phyloP scores from a whole-genome alignment of 2,329 filamentous ascomycete genomes.

The Diaporthe citrichinensis region DNA sequence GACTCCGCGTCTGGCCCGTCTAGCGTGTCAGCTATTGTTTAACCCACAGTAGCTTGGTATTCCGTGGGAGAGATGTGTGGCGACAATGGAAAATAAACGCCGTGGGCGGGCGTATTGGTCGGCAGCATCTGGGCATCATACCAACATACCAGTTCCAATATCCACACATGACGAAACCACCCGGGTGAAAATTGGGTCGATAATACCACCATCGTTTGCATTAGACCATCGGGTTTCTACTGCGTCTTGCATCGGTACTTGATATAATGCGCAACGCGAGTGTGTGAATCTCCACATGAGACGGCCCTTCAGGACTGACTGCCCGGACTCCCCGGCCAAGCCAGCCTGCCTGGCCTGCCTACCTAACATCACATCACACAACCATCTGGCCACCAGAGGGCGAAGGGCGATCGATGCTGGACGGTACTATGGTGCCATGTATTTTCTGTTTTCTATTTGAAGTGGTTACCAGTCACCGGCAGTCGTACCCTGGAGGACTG shows the following conservation, averaged over 20 bases:
- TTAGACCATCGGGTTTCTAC: neutral
- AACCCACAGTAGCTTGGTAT: neutral
- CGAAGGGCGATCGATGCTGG: neutral
- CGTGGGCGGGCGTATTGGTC: neutral
- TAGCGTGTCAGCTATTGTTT: conserved; percentile 7
- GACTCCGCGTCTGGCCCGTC: neutral
- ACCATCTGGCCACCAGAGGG: neutral
- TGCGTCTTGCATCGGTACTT: neutral
- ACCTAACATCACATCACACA: neutral
- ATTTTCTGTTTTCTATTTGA: neutral
- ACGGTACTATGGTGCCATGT: neutral
- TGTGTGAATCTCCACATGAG: neutral
- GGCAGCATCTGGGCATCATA: neutral
- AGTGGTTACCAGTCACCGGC: neutral
- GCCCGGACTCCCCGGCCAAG: no score
- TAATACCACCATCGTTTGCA: neutral
- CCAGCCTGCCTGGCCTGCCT: neutral
- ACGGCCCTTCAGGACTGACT: neutral
- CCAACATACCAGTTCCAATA: neutral
- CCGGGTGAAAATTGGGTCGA: neutral
- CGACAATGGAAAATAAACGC: neutral
- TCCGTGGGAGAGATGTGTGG: neutral
- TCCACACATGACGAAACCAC: conserved; percentile 7
- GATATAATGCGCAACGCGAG: neutral
- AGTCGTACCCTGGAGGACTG: neutral